phyloP scores from a whole-genome alignment of 164 flowering plant genomes.

The Magnolia kwangsiensis region DNA sequence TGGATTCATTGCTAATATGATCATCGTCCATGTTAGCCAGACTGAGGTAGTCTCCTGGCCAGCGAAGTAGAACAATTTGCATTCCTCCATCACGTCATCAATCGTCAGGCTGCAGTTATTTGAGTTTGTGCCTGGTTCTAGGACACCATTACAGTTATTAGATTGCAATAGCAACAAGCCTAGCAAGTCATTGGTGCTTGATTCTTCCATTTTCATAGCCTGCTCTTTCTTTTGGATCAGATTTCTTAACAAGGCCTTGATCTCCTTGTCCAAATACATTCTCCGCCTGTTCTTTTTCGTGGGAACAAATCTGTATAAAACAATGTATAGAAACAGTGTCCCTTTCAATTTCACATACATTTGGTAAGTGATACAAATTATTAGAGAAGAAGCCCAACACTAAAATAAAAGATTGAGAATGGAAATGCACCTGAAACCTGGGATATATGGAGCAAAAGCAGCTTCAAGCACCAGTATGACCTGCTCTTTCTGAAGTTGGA shows the following conservation, averaged over 20 bases:
- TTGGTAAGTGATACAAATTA: too few relatives aligned
- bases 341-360: too few relatives aligned
- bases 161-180: conserved; percentile 15
- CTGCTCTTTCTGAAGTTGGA: conserved; percentile 6
- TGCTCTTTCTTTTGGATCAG: conserved; percentile 11
- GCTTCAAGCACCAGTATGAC: background rate
- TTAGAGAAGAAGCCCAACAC: too few relatives aligned
- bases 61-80: conserved; percentile 20
- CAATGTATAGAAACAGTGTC: background rate
- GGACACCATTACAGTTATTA: background rate
- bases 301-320: conserved; percentile 12
- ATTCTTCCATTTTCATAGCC: conserved; percentile 9
- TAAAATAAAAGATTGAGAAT: too few relatives aligned
- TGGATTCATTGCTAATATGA: conserved; percentile 15
- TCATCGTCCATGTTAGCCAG: conserved; percentile 13
- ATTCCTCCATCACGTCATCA: conserved; percentile 18
- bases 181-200: conserved; percentile 7
- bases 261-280: conserved; percentile 2
- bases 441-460: conserved; percentile 23
- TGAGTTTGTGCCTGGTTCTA: conserved; percentile 1
- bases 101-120: conserved; percentile 7
- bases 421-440: conserved; percentile 33
- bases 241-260: background rate
- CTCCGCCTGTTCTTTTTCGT: conserved; percentile 8
- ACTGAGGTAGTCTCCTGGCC: conserved; percentile 20